These are phyloP conservation scores for Cryptosporidium baileyi DNA, from an alignment of 169 alveolate species.

Conservation along the genomic window DNA sequence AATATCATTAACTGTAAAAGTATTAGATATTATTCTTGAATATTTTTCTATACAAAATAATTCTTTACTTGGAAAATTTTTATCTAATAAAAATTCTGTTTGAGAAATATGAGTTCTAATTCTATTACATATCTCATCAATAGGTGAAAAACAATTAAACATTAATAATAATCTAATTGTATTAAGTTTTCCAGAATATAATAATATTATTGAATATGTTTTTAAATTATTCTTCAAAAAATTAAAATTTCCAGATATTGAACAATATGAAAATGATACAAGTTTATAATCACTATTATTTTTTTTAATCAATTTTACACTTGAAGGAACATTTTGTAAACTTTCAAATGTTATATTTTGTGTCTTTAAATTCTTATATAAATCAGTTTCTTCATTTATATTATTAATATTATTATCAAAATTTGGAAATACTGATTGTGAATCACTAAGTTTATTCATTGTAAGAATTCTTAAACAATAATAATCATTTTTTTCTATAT, in stretches of 20 bases:
- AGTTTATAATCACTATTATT: slow-evolving; percentile 4
- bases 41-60: not conserved
- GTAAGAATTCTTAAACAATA: not conserved
- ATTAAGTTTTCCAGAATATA: not conserved
- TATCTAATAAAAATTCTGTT: not conserved
- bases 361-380: not conserved
- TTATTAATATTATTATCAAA: not conserved
- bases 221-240: not conserved
- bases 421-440: slow-evolving; percentile 24
- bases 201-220: not conserved
- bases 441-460: not conserved
- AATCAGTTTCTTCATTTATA: not conserved
- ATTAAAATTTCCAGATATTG: slow-evolving; percentile 19
- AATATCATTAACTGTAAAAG: slow-evolving; percentile 32
- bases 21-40: not conserved
- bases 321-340: slow-evolving; percentile 38
- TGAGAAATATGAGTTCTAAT: not conserved
- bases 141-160: slow-evolving; percentile 24
- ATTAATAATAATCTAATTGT: slow-evolving; percentile 39
- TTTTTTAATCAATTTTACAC: slow-evolving; percentile 8
- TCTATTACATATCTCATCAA: slow-evolving; percentile 21
- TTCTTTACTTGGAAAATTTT: not conserved
- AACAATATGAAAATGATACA: not conserved
- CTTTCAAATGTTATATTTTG: slow-evolving; percentile 7
- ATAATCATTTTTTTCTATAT: not conserved